phyloP scores from a whole-genome alignment of 225 moss, liverwort and hornwort species.

The Bryum argenteum region DNA sequence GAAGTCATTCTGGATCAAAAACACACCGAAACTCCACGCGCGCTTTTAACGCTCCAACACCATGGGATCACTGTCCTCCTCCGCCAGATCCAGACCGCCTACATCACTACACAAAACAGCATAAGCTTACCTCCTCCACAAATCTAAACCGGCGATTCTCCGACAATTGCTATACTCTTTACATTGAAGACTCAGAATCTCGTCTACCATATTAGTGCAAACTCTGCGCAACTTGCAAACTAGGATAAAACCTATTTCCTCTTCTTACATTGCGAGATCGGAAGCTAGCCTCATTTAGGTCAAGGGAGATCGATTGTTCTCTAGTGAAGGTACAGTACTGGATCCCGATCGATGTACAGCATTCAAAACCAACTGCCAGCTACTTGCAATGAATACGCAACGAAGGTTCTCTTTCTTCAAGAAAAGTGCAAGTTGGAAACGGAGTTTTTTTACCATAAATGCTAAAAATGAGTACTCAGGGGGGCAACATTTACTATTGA shows the following conservation, averaged over 20 bases:
- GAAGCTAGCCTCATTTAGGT: conserved; percentile 13
- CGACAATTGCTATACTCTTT: neutral
- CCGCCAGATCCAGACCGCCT: conserved; percentile 17
- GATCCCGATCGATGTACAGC: conserved; percentile 4
- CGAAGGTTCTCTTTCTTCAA: neutral
- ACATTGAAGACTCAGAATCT: too few relatives aligned
- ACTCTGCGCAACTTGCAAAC: neutral
- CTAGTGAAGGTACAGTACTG: conserved; percentile 15
- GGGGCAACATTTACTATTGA: neutral
- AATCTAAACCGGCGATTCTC: neutral
- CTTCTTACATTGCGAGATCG: neutral
- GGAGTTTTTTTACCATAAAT: neutral
- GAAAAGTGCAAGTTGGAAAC: neutral
- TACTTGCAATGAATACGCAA: conserved; percentile 22
- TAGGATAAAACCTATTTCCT: conserved; percentile 1
- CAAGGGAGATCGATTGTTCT: neutral
- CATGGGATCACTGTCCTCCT: conserved; percentile 18
- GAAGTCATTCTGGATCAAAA: conserved; percentile 39
- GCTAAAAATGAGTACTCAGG: conserved; percentile 16
- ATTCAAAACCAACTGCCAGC: conserved; percentile 28
- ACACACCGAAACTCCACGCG: neutral
- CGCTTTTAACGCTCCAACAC: conserved; percentile 4
- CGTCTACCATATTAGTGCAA: too few relatives aligned
- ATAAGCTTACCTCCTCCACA: neutral
- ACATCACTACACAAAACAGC: conserved; percentile 30